Base-by-base conservation (phyloP, 139 green algal genomes). In the Picochlorum costavermella region DNA sequence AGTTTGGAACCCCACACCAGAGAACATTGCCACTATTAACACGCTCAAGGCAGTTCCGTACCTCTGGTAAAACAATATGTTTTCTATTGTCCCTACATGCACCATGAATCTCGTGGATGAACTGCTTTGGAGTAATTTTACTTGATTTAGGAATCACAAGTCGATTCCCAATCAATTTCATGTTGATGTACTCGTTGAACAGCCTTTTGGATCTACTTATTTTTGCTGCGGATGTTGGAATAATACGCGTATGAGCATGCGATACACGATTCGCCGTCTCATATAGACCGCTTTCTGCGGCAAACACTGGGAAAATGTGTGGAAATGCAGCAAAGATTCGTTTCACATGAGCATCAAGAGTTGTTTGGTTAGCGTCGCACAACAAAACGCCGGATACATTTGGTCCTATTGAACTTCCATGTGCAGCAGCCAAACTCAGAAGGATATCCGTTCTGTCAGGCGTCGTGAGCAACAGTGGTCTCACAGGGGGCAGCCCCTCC, bases 31-130 rank as follows among this genome's bases (percentile, higher is more conserved):
- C 20, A 23, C 20, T 23, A 9, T 40, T 13, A 12, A 12, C 33
- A 40, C 33, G 33, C 33, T 9, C 33, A 12, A 8, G 33, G 11
- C 33, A 40, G 33, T 40, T 40, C 11, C 33, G 11, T 40, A 40
- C 33, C 77, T 96, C 89, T 31, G 89, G 89, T 50, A 96, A 81
- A 45, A 96, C 87, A 30, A 96, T 91, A 71, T 78, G 76, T 72
- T 91, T 80, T 8, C 64, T 75, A 50, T 77, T 63, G 12, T 56
- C 55, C 23, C 66, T 48, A 76, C 86, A 92, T 50, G 68, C 64
- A 33, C 78, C 76, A 33, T 75, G 59, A 56, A 81, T 88, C 2
- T 67, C 37, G 72, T 96, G 70, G 63, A 76, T 67, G 68, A 95
- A 95, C 60, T 81, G 73, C 71, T 92, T 92, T 45, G 88, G 86